Percentiles rank a stretch among this genome's conserved stretches.
Evolutionary conservation across 2,329 filamentous ascomycete species (phyloP).

Genomic region (Monosporascus sp.): DNA sequence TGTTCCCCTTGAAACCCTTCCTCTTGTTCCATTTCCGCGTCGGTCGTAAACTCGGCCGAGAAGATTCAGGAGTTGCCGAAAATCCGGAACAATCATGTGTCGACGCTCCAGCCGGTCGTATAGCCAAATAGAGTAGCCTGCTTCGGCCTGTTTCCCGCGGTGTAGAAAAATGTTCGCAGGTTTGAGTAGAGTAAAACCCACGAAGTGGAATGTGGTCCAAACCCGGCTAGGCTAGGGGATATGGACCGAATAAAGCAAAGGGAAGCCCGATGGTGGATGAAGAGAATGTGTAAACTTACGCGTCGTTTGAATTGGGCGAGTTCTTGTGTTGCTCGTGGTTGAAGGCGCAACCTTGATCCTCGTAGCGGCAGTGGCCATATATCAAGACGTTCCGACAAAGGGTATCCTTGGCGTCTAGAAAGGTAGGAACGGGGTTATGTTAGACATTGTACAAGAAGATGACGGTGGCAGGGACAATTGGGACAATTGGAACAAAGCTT

Average conservation of each 20-base stretch:
- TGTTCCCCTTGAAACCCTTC: not conserved
- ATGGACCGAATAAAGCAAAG: not conserved
- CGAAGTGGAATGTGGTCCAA: not conserved
- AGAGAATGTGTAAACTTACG: slow-evolving; percentile 20
- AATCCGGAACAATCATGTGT: too few relatives aligned
- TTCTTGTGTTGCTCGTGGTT: slow-evolving; percentile 74
- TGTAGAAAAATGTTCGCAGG: too few relatives aligned
- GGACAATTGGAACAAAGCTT: not conserved
- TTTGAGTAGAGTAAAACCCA: too few relatives aligned
- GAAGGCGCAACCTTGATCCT: slow-evolving; percentile 86
- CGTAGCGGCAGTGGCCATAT: slow-evolving; percentile 87
- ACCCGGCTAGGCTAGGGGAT: not conserved
- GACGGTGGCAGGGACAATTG: slow-evolving; percentile 9
- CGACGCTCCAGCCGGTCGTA: too few relatives aligned
- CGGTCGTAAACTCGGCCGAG: too few relatives aligned
- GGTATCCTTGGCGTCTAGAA: slow-evolving; percentile 75
- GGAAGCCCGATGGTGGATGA: not conserved
- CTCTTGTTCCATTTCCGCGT: too few relatives aligned
- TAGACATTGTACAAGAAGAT: slow-evolving; percentile 2
- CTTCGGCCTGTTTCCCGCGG: too few relatives aligned
- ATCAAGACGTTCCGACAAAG: slow-evolving; percentile 89
- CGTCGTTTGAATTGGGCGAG: slow-evolving; percentile 28
- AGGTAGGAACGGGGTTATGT: not conserved
- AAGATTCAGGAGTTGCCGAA: too few relatives aligned
- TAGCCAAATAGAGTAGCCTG: too few relatives aligned